Conservation (phyloP, 441 rosid genomes). For the Populus tomentosa region DNA sequence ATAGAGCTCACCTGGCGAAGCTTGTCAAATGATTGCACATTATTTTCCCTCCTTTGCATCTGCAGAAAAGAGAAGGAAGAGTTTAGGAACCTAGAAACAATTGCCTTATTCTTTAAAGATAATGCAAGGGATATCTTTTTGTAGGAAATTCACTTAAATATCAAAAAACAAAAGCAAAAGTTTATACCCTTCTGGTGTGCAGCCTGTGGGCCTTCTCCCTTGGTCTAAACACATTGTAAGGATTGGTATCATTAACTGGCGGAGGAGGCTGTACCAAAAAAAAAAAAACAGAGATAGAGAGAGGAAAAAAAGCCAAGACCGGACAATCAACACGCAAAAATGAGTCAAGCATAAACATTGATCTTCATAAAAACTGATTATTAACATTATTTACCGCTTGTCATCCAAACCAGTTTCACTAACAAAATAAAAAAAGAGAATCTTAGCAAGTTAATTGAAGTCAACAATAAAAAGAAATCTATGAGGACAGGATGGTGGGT, state of each 20-base stretch:
- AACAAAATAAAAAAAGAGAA: not conserved
- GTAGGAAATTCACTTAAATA: not conserved
- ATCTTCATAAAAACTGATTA: not conserved
- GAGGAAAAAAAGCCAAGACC: not conserved
- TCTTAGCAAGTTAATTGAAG: not conserved
- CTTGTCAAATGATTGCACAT: constrained; percentile 96
- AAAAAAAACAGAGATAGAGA: constrained; percentile 4
- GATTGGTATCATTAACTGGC: constrained; percentile 91
- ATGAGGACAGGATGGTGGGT: not conserved
- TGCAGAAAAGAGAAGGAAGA: constrained; percentile 21
- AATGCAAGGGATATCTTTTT: not conserved
- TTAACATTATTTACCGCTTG: not conserved
- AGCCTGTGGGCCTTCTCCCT: constrained; percentile 96
- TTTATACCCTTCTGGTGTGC: constrained; percentile 82
- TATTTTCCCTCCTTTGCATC: constrained; percentile 99
- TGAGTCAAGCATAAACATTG: not conserved
- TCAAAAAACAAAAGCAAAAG: not conserved
- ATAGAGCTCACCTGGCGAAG: constrained; percentile 75
- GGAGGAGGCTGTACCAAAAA: constrained; percentile 79
- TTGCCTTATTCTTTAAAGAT: not conserved
- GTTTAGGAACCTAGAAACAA: not conserved
- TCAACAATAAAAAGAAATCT: not conserved
- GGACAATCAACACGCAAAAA: not conserved
- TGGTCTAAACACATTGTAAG: constrained; percentile 95
- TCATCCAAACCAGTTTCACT: not conserved